Conservation (phyloP, 164 flowering plant genomes). For the Vitis vinifera region DNA sequence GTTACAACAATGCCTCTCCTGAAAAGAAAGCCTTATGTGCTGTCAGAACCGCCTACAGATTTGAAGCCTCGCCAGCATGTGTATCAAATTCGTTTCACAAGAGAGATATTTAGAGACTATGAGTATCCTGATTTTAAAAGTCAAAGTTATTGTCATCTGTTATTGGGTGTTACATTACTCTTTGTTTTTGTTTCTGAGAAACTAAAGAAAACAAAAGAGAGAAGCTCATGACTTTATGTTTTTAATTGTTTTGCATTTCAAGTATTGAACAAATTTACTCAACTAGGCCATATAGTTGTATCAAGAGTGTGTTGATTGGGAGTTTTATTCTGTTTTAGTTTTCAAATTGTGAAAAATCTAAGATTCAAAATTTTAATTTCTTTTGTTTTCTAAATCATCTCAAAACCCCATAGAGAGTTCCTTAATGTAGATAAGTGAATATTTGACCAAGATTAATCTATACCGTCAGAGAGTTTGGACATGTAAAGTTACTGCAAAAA, state of each 20-base stretch:
- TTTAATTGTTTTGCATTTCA: neutral
- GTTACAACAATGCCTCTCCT: constrained; percentile 68
- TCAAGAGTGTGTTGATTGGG: neutral
- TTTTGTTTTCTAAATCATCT: neutral
- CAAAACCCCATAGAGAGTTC: constrained; percentile 4
- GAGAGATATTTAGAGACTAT: constrained; percentile 84
- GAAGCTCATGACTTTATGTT: too few species aligned
- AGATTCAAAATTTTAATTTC: neutral
- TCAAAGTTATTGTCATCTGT: neutral
- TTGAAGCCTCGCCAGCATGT: constrained; percentile 74
- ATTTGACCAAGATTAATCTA: constrained; percentile 69
- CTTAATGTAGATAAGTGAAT: constrained; percentile 60
- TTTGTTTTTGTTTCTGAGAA: neutral
- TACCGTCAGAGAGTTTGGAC: constrained; percentile 87
- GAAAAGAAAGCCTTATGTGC: constrained; percentile 63
- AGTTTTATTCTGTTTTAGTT: neutral
- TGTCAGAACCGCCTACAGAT: constrained; percentile 62
- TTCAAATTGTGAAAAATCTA: neutral
- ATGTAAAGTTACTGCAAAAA: constrained; percentile 83
- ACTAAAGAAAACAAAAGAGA: neutral
- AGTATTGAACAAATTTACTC: neutral
- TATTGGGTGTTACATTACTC: neutral
- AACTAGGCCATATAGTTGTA: neutral
- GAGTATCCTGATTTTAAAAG: constrained; percentile 60
- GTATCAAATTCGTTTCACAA: constrained; percentile 90